Conservation (phyloP, 306 rosid genomes). For the Alnus rubra region DNA sequence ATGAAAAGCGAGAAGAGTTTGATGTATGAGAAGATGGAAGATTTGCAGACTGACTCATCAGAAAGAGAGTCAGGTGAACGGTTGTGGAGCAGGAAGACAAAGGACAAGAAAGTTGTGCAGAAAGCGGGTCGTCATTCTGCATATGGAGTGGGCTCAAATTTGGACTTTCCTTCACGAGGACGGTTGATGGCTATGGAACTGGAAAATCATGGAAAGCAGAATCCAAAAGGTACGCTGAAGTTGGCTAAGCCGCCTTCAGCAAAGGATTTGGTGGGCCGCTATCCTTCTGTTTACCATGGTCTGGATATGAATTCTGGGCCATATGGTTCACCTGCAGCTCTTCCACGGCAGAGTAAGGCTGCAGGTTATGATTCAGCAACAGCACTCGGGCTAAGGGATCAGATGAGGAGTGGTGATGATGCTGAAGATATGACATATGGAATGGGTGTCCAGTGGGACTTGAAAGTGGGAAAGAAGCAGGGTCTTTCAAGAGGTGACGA, state of each 20-base stretch:
- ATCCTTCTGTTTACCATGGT: conserved; percentile 52
- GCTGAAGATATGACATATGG: conserved; percentile 61
- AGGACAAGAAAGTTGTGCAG: conserved; percentile 53
- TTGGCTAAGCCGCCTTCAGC: conserved; percentile 54
- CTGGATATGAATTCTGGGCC: conserved; percentile 56
- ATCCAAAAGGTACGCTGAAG: conserved; percentile 77
- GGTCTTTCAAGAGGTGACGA: conserved; percentile 55
- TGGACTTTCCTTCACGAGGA: conserved; percentile 49
- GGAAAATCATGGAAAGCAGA: conserved; percentile 60
- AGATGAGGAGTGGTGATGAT: conserved; percentile 46
- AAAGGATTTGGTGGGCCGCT: conserved; percentile 44
- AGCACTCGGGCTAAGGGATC: conserved; percentile 56
- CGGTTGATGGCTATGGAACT: conserved; percentile 38
- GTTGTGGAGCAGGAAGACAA: conserved; percentile 53
- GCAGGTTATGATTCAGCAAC: conserved; percentile 55
- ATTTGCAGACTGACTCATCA: conserved; percentile 65
- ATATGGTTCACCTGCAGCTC: conserved; percentile 54
- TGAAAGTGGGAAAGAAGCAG: conserved; percentile 63
- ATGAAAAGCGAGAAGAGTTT: conserved; percentile 88
- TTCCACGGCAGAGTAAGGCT: conserved; percentile 49
- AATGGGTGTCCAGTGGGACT: conserved; percentile 44
- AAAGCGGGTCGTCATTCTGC: conserved; percentile 48
- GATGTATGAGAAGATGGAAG: conserved; percentile 78
- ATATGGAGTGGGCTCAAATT: conserved; percentile 48
- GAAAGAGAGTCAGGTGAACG: conserved; percentile 74